phyloP scores from a whole-genome alignment of 2,329 filamentous ascomycete genomes.

The Aspergillus felis region DNA sequence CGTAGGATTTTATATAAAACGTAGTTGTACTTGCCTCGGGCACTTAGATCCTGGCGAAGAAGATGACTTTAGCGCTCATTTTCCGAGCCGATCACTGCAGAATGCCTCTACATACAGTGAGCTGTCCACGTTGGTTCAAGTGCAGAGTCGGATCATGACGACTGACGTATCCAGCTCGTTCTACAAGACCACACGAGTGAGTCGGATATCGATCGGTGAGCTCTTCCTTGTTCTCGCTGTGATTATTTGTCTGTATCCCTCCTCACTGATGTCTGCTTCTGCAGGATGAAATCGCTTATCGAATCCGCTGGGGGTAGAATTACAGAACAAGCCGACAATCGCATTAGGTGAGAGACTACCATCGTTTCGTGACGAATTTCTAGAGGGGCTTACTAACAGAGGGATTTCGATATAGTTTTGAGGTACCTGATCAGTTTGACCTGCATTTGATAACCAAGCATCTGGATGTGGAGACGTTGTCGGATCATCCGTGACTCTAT shows the following conservation, averaged over 20 bases:
- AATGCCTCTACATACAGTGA: not conserved
- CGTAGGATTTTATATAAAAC: not conserved
- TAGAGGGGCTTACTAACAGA: not conserved
- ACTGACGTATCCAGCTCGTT: slow-evolving; percentile 3
- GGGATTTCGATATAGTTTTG: not conserved
- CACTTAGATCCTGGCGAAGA: not conserved
- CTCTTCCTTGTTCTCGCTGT: not conserved
- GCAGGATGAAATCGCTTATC: slow-evolving; percentile 12
- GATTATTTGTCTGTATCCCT: not conserved
- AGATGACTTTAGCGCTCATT: not conserved
- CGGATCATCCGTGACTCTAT: slow-evolving; percentile 12
- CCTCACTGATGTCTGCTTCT: not conserved
- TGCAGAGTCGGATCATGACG: not conserved
- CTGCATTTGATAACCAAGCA: slow-evolving; percentile 15
- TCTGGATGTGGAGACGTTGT: slow-evolving; percentile 10
- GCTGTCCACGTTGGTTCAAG: not conserved
- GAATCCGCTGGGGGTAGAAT: slow-evolving; percentile 12
- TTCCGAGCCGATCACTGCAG: not conserved
- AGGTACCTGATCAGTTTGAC: slow-evolving; percentile 11
- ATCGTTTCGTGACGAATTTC: not conserved
- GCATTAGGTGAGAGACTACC: slow-evolving; percentile 8
- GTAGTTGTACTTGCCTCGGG: not conserved
- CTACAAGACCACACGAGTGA: slow-evolving; percentile 8
- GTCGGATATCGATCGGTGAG: slow-evolving; percentile 14
- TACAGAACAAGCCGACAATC: slow-evolving; percentile 1